Evolutionary conservation across 169 alveolate genomes (phyloP).

Genomic region (Hammondia hammondi): DNA sequence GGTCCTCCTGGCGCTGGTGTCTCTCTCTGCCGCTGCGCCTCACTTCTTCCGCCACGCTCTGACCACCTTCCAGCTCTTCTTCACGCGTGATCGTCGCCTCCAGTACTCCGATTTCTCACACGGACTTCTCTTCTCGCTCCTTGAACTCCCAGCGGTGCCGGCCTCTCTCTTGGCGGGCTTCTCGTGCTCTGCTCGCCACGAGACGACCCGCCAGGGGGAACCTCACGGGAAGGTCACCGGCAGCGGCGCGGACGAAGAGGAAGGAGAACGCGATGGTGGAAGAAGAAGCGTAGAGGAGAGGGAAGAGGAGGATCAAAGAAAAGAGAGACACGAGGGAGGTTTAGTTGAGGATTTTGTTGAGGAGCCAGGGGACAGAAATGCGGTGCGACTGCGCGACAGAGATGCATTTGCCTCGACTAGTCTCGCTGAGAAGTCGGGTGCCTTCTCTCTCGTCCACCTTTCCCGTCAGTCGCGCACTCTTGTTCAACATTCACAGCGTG

Average conservation of each 20-base stretch:
- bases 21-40: conserved; percentile 19
- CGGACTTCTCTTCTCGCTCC: conserved; percentile 4
- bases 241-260: background rate
- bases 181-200: background rate
- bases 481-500: no score
- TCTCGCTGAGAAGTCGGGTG: no score
- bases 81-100: background rate
- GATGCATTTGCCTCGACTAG: background rate
- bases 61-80: background rate
- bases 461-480: no score
- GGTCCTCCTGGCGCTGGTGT: background rate
- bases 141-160: conserved; percentile 18
- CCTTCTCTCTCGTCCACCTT: no score
- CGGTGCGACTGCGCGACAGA: background rate
- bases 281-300: background rate
- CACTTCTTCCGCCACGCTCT: conserved; percentile 28
- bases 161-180: conserved; percentile 11
- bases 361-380: background rate
- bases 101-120: background rate
- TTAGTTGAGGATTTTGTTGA: background rate
- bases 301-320: background rate
- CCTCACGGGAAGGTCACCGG: background rate
- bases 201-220: background rate
- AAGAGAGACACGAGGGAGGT: background rate
- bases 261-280: background rate